phyloP scores from a whole-genome alignment of 108 stramenopile species.

The Pseudonitzschia delicatissima region DNA sequence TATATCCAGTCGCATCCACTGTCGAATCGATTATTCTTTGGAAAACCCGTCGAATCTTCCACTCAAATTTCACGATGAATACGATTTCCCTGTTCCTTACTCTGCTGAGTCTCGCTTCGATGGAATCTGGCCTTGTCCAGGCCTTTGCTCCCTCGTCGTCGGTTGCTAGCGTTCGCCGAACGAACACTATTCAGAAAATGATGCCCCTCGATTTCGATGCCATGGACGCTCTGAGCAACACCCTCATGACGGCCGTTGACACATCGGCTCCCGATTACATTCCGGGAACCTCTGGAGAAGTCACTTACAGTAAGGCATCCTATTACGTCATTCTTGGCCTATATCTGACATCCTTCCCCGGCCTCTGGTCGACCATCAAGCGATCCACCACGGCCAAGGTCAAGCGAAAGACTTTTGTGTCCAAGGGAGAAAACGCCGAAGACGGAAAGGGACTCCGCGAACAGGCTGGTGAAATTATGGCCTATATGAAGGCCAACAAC shows the following conservation, averaged over 20 bases:
- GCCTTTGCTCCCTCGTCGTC: neutral
- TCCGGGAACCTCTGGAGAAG: slow-evolving; percentile 39
- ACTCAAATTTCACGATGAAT: too few relatives aligned
- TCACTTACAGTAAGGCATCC: slow-evolving; percentile 74
- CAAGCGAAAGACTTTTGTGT: slow-evolving; percentile 83
- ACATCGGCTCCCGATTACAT: slow-evolving; percentile 7
- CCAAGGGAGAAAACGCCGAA: slow-evolving; percentile 39
- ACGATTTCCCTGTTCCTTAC: neutral
- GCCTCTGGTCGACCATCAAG: slow-evolving; percentile 88
- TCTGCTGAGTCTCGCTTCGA: neutral
- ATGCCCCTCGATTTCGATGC: neutral
- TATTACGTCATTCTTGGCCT: slow-evolving; percentile 92
- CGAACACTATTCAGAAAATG: neutral
- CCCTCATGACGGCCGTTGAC: neutral
- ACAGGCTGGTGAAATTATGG: slow-evolving; percentile 93
- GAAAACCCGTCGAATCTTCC: too few relatives aligned
- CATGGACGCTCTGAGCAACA: neutral
- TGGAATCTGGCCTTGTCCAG: neutral
- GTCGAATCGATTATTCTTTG: too few relatives aligned
- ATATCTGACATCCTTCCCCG: slow-evolving; percentile 86
- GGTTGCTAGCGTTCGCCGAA: neutral
- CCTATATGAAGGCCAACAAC: slow-evolving; percentile 96
- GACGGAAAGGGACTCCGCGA: slow-evolving; percentile 58
- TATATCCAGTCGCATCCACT: too few relatives aligned
- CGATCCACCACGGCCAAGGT: slow-evolving; percentile 87